Evolutionary conservation across 2,329 filamentous ascomycete genomes (phyloP).

Genomic region (Colletotrichum nymphaeae): DNA sequence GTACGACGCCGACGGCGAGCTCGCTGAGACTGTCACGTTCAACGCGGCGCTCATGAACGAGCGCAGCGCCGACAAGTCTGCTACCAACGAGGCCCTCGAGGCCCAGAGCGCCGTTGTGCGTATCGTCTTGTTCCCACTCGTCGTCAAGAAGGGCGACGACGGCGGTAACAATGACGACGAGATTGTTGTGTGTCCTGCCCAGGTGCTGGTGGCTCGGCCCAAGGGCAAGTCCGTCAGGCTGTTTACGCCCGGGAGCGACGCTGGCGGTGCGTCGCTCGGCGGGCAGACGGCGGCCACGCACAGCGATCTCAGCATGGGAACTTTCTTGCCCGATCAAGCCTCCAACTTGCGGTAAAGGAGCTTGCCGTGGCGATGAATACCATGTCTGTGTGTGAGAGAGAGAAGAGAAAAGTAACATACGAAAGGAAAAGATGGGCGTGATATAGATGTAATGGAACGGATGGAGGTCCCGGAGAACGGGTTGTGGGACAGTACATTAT

Average conservation of each 20-base stretch:
- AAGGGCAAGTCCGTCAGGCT: slow-evolving; percentile 50
- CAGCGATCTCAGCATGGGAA: slow-evolving; percentile 51
- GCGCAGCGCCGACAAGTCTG: slow-evolving; percentile 73
- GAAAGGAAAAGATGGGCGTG: not conserved
- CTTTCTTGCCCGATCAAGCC: slow-evolving; percentile 36
- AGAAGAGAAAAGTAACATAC: not conserved
- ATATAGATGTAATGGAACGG: not conserved
- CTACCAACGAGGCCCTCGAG: slow-evolving; percentile 83
- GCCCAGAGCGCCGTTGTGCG: slow-evolving; percentile 81
- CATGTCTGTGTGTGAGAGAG: not conserved
- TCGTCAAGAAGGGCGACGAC: slow-evolving; percentile 96
- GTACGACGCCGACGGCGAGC: slow-evolving; percentile 92
- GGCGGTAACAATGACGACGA: slow-evolving; percentile 89
- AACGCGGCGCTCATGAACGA: slow-evolving; percentile 96
- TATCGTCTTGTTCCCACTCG: slow-evolving; percentile 93
- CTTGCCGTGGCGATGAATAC: not conserved
- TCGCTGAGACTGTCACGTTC: slow-evolving; percentile 89
- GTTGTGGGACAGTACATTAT: not conserved
- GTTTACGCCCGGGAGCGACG: slow-evolving; percentile 63
- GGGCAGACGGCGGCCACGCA: slow-evolving; percentile 45
- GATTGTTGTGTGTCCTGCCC: slow-evolving; percentile 93
- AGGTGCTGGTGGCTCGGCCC: slow-evolving; percentile 81
- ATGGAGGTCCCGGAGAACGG: not conserved
- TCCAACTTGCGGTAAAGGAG: slow-evolving; percentile 37
- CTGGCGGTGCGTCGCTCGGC: slow-evolving; percentile 57